Evolutionary conservation across 768 basidiomycete genomes (phyloP).

Genomic region (Serendipita indica): DNA sequence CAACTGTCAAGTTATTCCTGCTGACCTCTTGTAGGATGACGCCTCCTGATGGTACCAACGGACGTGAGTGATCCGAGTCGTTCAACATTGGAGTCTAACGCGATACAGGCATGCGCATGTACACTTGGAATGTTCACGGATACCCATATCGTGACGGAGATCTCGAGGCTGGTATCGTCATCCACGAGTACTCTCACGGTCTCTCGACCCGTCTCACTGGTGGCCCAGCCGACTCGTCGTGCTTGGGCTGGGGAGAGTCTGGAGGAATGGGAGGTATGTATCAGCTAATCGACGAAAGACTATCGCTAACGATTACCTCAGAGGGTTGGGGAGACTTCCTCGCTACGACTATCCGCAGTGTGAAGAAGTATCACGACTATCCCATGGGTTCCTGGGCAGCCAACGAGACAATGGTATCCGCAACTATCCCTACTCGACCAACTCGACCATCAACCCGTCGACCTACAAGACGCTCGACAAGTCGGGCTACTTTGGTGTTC

Average conservation of each 20-base stretch:
- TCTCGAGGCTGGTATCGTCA: constrained; percentile 91
- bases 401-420: constrained; percentile 65
- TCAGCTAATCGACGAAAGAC: too few species aligned
- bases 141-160: constrained; percentile 89
- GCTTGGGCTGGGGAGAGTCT: constrained; percentile 88
- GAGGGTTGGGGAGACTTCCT: too few species aligned
- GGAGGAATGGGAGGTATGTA: constrained; percentile 98
- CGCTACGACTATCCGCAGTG: constrained; percentile 76
- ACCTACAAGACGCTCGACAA: constrained; percentile 91
- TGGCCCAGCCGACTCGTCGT: constrained; percentile 82
- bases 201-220: constrained; percentile 89
- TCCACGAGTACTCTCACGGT: constrained; percentile 81
- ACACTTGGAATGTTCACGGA: constrained; percentile 76
- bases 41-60: constrained; percentile 24
- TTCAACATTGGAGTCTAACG: constrained; percentile 15
- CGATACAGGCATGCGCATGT: constrained; percentile 72
- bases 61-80: background rate
- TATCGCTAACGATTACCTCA: too few species aligned
- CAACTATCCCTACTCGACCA: constrained; percentile 73
- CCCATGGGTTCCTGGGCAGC: constrained; percentile 95
- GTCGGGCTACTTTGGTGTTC: constrained; percentile 83
- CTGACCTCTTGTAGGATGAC: constrained; percentile 18
- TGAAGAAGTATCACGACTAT: constrained; percentile 55
- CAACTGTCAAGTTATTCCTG: background rate
- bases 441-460: constrained; percentile 67